These are phyloP conservation scores for Lichtheimia hyalospora DNA, from an alignment of 371 early-diverging fungal genomes.

Conservation along the genomic window DNA sequence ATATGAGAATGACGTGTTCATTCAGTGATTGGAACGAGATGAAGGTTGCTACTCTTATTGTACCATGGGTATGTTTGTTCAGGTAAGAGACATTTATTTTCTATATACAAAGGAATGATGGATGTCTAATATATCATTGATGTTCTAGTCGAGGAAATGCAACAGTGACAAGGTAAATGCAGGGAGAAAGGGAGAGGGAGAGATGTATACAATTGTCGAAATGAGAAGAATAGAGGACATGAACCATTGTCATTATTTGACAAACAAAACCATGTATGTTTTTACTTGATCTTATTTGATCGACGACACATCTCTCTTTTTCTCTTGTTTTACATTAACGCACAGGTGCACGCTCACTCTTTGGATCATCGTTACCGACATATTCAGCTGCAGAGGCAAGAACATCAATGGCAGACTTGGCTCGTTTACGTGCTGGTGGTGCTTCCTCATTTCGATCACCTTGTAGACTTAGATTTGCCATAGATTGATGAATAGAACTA, in stretches of 20 bases:
- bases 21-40: not conserved
- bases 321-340: not conserved
- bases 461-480: constrained; percentile 10
- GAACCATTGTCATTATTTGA: constrained; percentile 4
- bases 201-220: constrained; percentile 1
- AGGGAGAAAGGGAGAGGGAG: not conserved
- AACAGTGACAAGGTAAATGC: not conserved
- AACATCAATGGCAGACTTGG: constrained; percentile 15
- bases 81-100: not conserved
- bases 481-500: constrained; percentile 5
- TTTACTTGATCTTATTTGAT: constrained; percentile 30
- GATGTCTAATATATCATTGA: not conserved
- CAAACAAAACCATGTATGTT: constrained; percentile 1
- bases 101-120: not conserved
- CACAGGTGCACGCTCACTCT: constrained; percentile 2
- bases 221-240: constrained; percentile 18
- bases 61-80: not conserved
- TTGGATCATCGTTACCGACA: constrained; percentile 25
- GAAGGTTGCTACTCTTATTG: not conserved
- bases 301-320: constrained; percentile 4
- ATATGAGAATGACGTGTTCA: constrained; percentile 1
- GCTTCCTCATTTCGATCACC: not conserved
- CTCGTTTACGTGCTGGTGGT: constrained; percentile 11
- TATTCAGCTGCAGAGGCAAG: constrained; percentile 16
- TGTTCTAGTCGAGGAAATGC: not conserved